Conservation (phyloP, 768 basidiomycete genomes). For the Kockovaella imperatae region DNA sequence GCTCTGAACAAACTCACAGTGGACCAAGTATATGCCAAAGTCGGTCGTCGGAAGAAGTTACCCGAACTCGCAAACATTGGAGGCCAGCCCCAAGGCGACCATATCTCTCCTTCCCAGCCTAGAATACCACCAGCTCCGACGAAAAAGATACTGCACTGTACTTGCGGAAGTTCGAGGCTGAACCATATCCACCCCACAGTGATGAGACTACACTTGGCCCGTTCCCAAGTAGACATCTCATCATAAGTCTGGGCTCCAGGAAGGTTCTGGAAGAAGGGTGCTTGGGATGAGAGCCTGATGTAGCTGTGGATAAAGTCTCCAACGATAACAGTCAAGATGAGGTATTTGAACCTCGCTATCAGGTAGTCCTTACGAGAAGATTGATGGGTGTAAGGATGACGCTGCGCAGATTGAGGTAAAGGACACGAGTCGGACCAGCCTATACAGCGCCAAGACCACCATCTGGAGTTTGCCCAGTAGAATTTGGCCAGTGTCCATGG, state of each 20-base stretch:
- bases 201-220: slow-evolving; percentile 17
- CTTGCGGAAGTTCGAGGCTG: slow-evolving; percentile 5
- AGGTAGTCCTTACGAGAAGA: slow-evolving; percentile 15
- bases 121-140: slow-evolving; percentile 21
- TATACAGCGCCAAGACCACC: slow-evolving; percentile 26
- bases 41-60: slow-evolving; percentile 31
- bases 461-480: slow-evolving; percentile 21
- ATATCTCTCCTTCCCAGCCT: slow-evolving; percentile 30
- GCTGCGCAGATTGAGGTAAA: slow-evolving; percentile 10
- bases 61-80: slow-evolving; percentile 24
- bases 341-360: neutral
- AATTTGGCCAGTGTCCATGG: slow-evolving; percentile 27
- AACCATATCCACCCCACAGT: slow-evolving; percentile 13
- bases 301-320: slow-evolving; percentile 18
- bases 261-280: slow-evolving; percentile 19
- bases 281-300: slow-evolving; percentile 10
- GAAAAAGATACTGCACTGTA: neutral
- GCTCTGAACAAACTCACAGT: slow-evolving; percentile 13
- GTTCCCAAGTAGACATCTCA: slow-evolving; percentile 5
- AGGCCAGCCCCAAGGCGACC: slow-evolving; percentile 32
- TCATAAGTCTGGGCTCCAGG: slow-evolving; percentile 12
- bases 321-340: slow-evolving; percentile 4
- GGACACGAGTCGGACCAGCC: slow-evolving; percentile 18
- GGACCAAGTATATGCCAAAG: slow-evolving; percentile 31
- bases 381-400: slow-evolving; percentile 16